A percentile compares a stretch with the other conserved stretches of the same genome.
These are phyloP conservation scores for Podospora australis DNA, from an alignment of 495 filamentous ascomycete genomes.

Conservation along the genomic window DNA sequence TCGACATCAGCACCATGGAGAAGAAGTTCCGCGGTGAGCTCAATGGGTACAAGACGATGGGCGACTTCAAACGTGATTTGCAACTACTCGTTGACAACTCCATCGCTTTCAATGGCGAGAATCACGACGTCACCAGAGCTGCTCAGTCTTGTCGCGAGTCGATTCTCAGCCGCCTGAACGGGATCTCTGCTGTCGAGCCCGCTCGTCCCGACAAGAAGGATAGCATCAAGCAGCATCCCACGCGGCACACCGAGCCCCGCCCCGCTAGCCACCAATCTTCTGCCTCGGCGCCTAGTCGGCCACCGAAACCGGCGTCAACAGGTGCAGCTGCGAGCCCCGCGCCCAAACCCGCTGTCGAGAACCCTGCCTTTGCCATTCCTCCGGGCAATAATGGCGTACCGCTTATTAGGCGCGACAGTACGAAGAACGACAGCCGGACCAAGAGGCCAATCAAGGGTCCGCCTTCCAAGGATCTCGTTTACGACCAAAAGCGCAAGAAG, in stretches of 20 bases:
- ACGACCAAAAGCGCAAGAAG: constrained; percentile 81
- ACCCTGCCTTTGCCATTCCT: constrained; percentile 70
- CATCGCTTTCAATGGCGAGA: constrained; percentile 70
- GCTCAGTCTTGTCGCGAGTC: constrained; percentile 55
- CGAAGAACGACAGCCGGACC: constrained; percentile 65
- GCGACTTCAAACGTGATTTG: constrained; percentile 65
- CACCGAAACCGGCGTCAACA: constrained; percentile 19
- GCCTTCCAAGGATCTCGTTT: constrained; percentile 77
- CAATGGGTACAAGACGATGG: constrained; percentile 53
- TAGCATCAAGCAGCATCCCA: constrained; percentile 41
- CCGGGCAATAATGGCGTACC: constrained; percentile 69
- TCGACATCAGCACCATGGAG: constrained; percentile 81
- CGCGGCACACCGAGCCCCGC: constrained; percentile 39
- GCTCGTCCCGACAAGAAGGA: constrained; percentile 49
- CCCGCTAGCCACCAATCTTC: constrained; percentile 38
- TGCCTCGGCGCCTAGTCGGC: constrained; percentile 30
- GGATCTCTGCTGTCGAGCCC: constrained; percentile 42
- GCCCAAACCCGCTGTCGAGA: constrained; percentile 33
- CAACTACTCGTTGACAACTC: constrained; percentile 70
- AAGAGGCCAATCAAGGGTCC: constrained; percentile 94
- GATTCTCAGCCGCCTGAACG: constrained; percentile 55
- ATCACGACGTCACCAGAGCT: constrained; percentile 60
- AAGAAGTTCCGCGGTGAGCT: constrained; percentile 64
- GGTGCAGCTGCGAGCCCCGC: constrained; percentile 20
- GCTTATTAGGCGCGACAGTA: constrained; percentile 84